phyloP scores from a whole-genome alignment of 2,329 filamentous ascomycete genomes.

The Coniochaeta sp. region DNA sequence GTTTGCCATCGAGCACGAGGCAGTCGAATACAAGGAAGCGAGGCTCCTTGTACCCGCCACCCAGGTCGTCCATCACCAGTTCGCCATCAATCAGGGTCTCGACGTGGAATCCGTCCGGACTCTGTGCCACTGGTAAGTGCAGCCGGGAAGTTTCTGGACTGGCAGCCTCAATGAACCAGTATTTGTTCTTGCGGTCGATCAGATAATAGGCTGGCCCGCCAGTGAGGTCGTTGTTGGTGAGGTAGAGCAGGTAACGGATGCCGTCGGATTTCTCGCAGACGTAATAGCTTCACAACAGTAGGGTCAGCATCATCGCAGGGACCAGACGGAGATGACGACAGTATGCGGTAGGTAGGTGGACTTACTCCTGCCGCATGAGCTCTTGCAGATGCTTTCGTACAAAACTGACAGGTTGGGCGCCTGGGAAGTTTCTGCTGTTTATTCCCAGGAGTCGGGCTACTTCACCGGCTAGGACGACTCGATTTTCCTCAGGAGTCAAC shows the following conservation, averaged over 20 bases:
- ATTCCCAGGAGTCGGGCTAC: conserved; percentile 72
- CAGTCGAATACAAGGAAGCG: conserved; percentile 94
- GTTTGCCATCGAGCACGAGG: conserved; percentile 68
- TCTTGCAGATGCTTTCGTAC: conserved; percentile 74
- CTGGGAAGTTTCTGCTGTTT: conserved; percentile 66
- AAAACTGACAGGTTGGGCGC: conserved; percentile 92
- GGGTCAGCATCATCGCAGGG: background rate
- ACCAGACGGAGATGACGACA: background rate
- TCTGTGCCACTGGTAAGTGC: conserved; percentile 69
- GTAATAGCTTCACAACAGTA: conserved; percentile 59
- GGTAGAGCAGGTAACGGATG: conserved; percentile 89
- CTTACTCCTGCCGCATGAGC: conserved; percentile 68
- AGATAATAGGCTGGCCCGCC: conserved; percentile 72
- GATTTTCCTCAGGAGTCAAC: background rate
- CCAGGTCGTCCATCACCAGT: conserved; percentile 75
- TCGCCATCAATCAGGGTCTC: conserved; percentile 88
- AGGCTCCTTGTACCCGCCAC: conserved; percentile 60
- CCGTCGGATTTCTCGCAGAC: conserved; percentile 98
- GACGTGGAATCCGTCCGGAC: conserved; percentile 63
- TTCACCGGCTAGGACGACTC: conserved; percentile 52
- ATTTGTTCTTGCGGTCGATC: conserved; percentile 97
- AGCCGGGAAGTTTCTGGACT: no score
- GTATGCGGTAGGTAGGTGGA: conserved; percentile 3
- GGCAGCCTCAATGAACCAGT: conserved; percentile 69
- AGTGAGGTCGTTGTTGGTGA: conserved; percentile 59